Base-by-base conservation (phyloP, 176 grass and related monocot species). In the Areca catechu region DNA sequence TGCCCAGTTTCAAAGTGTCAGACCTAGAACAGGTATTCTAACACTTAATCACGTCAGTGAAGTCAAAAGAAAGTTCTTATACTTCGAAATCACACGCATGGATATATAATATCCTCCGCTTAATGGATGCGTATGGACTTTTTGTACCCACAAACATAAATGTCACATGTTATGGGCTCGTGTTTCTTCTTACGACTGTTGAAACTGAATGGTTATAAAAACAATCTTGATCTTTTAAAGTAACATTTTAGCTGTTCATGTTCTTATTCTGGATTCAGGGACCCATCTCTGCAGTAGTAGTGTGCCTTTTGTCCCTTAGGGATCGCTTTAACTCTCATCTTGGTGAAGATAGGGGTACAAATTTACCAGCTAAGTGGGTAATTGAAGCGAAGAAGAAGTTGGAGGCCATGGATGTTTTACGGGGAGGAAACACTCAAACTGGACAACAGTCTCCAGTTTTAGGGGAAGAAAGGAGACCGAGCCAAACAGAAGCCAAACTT, bases 301-400 rank as follows among this genome's bases (percentile, higher is more conserved):
- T 49, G 52, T 85, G 68, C 56, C 63, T 85, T 63, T 73, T 80
- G 23, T 63, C 82, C 5, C 63, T 85, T 56, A 80, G 73, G 69
- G 82, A 77, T 73, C 68, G 25, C 19, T 76, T 73, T 73, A 54
- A 28, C 37, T 60, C 54, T 43, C 64, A 37, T 56, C 49, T 34
- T 30, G 77, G 60, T 18, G 73, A 77, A 68, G 68, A 27, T 34
- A 37, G 20, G 29, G 49, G 57, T 9, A 19, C 25, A 2, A 22
- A 43, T 51, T 80, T 70, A 49, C 59, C 80, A 27, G 54, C 63
- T 49, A 70, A 78, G 49, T 52, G 69, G 19, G 77, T 81, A 15
- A 77, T 68, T 23, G 83, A 85, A 55, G 77, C 73, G 30, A 51
- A 58, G 19, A 50, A 48, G 62, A 65, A 49, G 53, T 37, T 60